Conservation (phyloP, 306 rosid species). For the Cyamopsis tetragonoloba region DNA sequence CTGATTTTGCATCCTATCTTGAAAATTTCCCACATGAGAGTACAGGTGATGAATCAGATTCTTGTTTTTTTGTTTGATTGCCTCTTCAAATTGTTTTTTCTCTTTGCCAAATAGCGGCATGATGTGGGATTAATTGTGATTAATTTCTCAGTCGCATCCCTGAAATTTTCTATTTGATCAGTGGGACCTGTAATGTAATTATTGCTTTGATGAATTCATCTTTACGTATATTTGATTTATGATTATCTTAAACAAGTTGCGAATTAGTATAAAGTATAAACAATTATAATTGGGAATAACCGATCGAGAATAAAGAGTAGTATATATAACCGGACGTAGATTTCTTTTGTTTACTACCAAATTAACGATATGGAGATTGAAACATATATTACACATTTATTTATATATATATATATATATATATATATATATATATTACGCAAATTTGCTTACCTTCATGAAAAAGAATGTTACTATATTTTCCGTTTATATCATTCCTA, state of each 20-base stretch:
- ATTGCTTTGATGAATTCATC: background rate
- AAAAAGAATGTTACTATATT: no score
- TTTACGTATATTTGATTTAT: background rate
- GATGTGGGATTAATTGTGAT: conserved; percentile 12
- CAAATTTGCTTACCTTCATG: no score
- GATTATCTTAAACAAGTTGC: conserved; percentile 17
- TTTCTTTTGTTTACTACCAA: no score
- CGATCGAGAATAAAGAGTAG: no score
- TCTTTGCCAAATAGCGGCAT: background rate
- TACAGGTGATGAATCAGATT: conserved; percentile 12
- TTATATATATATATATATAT: no score
- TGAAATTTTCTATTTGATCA: background rate
- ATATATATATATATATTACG: no score
- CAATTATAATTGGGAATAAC: no score
- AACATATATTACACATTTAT: no score
- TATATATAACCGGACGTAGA: no score
- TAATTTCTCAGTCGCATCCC: background rate
- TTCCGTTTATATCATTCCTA: no score
- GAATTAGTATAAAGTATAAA: no score
- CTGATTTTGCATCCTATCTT: conserved; percentile 1
- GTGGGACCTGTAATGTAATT: conserved; percentile 19
- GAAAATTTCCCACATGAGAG: conserved; percentile 21
- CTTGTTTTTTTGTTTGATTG: conserved; percentile 17
- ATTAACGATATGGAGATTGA: no score
- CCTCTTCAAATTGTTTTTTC: background rate